A percentile compares a stretch with the other conserved stretches of the same genome.
phyloP scores from a whole-genome alignment of 1,284 basidiomycete genomes.

The Fomitopsis palustris region DNA sequence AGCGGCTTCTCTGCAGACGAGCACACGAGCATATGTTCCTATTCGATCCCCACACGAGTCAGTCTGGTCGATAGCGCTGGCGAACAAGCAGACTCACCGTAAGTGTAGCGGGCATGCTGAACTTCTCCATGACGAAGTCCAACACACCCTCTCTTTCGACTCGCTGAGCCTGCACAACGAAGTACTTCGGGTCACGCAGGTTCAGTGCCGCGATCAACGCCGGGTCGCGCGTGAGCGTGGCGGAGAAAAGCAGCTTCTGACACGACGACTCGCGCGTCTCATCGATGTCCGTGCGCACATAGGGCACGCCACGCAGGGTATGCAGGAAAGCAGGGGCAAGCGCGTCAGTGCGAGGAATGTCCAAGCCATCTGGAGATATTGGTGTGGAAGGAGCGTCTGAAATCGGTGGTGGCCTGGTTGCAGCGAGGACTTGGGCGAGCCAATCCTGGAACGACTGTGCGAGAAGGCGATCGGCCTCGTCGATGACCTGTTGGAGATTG shows the following conservation, averaged over 20 bases:
- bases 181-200: slow-evolving; percentile 82
- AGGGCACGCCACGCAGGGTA: slow-evolving; percentile 36
- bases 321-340: slow-evolving; percentile 58
- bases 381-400: slow-evolving; percentile 5
- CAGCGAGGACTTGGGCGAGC: slow-evolving; percentile 77
- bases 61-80: background rate
- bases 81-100: slow-evolving; percentile 43
- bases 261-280: slow-evolving; percentile 66
- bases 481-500: slow-evolving; percentile 68
- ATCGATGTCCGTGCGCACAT: slow-evolving; percentile 44
- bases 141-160: slow-evolving; percentile 37
- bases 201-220: slow-evolving; percentile 85
- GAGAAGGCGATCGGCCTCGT: slow-evolving; percentile 95
- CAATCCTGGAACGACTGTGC: slow-evolving; percentile 97
- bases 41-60: slow-evolving; percentile 3
- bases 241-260: slow-evolving; percentile 96
- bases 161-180: slow-evolving; percentile 65
- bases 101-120: slow-evolving; percentile 79
- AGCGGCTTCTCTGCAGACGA: slow-evolving; percentile 85
- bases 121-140: slow-evolving; percentile 68
- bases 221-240: slow-evolving; percentile 93
- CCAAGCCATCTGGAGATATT: background rate
- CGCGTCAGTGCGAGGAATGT: slow-evolving; percentile 42
- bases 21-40: slow-evolving; percentile 90
- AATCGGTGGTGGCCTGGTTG: slow-evolving; percentile 50